Evolutionary conservation across 805 yeast species (phyloP).

Genomic region (Yamadazyma scolyti): DNA sequence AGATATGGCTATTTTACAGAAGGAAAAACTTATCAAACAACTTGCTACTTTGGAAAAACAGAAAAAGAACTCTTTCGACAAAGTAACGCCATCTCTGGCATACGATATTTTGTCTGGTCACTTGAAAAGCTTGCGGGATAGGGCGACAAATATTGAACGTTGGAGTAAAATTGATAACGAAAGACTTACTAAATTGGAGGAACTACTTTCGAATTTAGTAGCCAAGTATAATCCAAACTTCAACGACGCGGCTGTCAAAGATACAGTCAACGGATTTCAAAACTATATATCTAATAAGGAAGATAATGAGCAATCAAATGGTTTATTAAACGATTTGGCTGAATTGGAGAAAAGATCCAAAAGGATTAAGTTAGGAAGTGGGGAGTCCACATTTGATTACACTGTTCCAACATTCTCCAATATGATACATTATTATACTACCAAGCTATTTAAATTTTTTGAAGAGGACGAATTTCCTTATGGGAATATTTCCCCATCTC

Average conservation of each 20-base stretch:
- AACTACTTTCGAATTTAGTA: conserved; percentile 46
- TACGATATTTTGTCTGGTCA: conserved; percentile 14
- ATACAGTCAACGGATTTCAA: conserved; percentile 55
- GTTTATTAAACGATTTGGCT: too few relatives aligned
- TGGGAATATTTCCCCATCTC: conserved; percentile 1
- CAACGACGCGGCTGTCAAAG: conserved; percentile 84
- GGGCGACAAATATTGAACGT: too few relatives aligned
- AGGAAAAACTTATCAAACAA: conserved; percentile 4
- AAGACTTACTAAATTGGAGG: conserved; percentile 34
- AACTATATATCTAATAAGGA: conserved; percentile 42
- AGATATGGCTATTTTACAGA: conserved; percentile 3
- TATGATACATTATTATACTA: conserved; percentile 23
- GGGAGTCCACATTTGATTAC: not conserved
- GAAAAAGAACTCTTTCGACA: not conserved
- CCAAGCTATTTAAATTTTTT: conserved; percentile 7
- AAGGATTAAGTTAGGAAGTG: conserved; percentile 3
- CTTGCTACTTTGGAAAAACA: not conserved
- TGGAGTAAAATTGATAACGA: too few relatives aligned
- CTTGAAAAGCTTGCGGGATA: too few relatives aligned
- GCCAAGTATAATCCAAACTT: conserved; percentile 74
- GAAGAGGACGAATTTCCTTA: too few relatives aligned
- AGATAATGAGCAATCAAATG: conserved; percentile 2
- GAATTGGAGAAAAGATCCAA: conserved; percentile 7
- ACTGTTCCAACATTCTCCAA: conserved; percentile 18
- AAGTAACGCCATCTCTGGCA: conserved; percentile 6